Conservation (phyloP, 2,329 filamentous ascomycete genomes). For the Furcasterigmium furcatum region DNA sequence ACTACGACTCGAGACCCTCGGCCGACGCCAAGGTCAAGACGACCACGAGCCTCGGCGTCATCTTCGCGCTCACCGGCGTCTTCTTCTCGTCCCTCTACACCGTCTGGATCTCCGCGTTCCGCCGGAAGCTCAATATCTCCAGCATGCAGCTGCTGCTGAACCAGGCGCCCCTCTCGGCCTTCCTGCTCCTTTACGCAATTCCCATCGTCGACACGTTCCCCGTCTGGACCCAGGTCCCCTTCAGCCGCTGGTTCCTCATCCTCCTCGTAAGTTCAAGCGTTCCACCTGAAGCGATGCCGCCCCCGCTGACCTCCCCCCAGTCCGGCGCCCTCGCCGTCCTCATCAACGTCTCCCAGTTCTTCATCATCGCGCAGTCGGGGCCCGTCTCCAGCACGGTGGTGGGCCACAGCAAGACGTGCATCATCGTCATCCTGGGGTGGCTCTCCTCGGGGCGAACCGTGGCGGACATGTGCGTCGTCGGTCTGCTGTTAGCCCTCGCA, state of each 20-base stretch:
- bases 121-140: slow-evolving; percentile 61
- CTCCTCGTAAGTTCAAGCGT: slow-evolving; percentile 41
- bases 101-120: slow-evolving; percentile 65
- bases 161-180: slow-evolving; percentile 60
- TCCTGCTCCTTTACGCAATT: slow-evolving; percentile 62
- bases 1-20: slow-evolving; percentile 58
- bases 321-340: slow-evolving; percentile 61
- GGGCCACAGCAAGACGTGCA: slow-evolving; percentile 63
- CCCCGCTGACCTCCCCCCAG: slow-evolving; percentile 26
- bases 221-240: slow-evolving; percentile 46
- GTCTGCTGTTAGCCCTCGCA: slow-evolving; percentile 51
- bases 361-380: slow-evolving; percentile 59
- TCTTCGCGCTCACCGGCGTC: slow-evolving; percentile 62
- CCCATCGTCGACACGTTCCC: slow-evolving; percentile 64
- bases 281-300: not conserved
- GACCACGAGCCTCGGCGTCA: slow-evolving; percentile 55
- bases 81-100: slow-evolving; percentile 67
- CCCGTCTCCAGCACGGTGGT: slow-evolving; percentile 65
- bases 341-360: slow-evolving; percentile 64
- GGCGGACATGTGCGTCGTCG: slow-evolving; percentile 50
- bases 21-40: slow-evolving; percentile 46
- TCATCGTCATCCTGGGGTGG: slow-evolving; percentile 64
- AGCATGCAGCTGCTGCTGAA: slow-evolving; percentile 69
- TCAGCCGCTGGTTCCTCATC: slow-evolving; percentile 56
- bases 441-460: slow-evolving; percentile 50